A percentile compares a stretch with the other conserved stretches of the same genome.
phyloP scores from a whole-genome alignment of 73 alveolate species.

The Paramecium sexaurelia region DNA sequence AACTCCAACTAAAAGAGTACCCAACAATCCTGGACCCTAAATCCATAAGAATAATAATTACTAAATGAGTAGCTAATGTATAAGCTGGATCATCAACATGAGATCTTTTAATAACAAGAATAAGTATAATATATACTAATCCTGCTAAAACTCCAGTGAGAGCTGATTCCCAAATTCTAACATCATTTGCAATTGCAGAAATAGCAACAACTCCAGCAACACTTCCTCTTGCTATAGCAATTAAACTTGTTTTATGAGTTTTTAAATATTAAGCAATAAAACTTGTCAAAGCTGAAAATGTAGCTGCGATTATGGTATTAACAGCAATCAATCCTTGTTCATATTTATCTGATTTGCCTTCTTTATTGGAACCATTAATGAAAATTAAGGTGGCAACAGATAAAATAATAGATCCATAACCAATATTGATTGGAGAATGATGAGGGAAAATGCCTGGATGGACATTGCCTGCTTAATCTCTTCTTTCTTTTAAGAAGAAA shows the following conservation, averaged over 20 bases:
- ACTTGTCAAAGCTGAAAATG: background rate
- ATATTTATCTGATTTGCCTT: background rate
- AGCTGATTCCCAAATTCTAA: constrained; percentile 30
- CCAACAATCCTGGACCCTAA: constrained; percentile 44
- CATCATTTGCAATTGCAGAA: background rate
- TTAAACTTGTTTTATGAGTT: constrained; percentile 1
- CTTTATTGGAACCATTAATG: background rate
- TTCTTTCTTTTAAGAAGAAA: constrained; percentile 42
- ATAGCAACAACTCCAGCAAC: constrained; percentile 53
- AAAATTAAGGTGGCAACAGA: background rate
- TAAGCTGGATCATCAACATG: constrained; percentile 57
- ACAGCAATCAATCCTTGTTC: background rate
- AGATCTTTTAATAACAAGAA: background rate
- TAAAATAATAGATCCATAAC: constrained; percentile 18
- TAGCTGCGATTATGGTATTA: background rate
- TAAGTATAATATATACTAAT: background rate
- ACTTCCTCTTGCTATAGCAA: constrained; percentile 32
- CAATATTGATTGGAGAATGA: constrained; percentile 35
- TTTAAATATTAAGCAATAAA: background rate
- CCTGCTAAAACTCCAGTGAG: constrained; percentile 10
- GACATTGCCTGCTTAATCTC: constrained; percentile 68
- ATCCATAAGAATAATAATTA: background rate
- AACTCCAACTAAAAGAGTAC: background rate
- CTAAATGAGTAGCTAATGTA: constrained; percentile 12
- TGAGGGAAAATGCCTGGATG: constrained; percentile 66